Evolutionary conservation across 2,329 filamentous ascomycete species (phyloP).

Genomic region (Parastagonospora avenae): DNA sequence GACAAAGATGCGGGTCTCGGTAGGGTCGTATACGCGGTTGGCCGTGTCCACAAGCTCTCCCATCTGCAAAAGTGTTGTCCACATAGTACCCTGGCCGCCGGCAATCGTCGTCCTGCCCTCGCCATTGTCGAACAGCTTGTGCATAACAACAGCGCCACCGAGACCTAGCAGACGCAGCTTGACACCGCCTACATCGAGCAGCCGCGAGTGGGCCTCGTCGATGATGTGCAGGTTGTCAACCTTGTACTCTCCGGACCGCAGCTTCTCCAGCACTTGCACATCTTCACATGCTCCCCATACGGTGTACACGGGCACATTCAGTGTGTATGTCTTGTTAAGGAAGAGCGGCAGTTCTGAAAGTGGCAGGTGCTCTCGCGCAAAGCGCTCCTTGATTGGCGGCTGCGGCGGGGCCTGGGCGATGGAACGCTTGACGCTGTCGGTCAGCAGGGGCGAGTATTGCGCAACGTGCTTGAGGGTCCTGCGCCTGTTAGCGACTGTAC

Average conservation of each 20-base stretch:
- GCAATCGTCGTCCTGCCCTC: constrained; percentile 98
- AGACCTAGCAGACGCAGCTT: constrained; percentile 93
- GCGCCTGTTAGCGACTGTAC: constrained; percentile 18
- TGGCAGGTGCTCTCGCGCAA: constrained; percentile 78
- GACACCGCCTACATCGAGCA: constrained; percentile 92
- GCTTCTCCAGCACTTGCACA: constrained; percentile 95
- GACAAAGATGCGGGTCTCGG: constrained; percentile 94
- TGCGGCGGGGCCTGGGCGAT: constrained; percentile 72
- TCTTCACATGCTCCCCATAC: constrained; percentile 99
- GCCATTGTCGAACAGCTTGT: constrained; percentile 99
- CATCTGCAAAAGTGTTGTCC: constrained; percentile 98
- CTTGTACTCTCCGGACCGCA: constrained; percentile 97
- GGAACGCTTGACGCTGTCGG: constrained; percentile 71
- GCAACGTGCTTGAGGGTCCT: constrained; percentile 98
- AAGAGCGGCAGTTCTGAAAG: constrained; percentile 92
- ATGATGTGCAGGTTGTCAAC: constrained; percentile 97
- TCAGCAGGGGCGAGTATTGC: constrained; percentile 94
- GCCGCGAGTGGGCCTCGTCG: constrained; percentile 93
- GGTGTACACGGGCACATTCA: constrained; percentile 96
- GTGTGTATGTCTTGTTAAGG: constrained; percentile 83
- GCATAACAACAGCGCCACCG: constrained; percentile 97
- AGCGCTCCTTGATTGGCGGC: constrained; percentile 78
- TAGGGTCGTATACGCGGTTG: constrained; percentile 97
- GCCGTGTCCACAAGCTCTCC: constrained; percentile 97
- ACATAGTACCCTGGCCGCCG: constrained; percentile 98